Percentiles rank a stretch among this genome's conserved stretches.
Conservation (phyloP, 495 filamentous ascomycete genomes). For the Aspergillus cavernicola region DNA sequence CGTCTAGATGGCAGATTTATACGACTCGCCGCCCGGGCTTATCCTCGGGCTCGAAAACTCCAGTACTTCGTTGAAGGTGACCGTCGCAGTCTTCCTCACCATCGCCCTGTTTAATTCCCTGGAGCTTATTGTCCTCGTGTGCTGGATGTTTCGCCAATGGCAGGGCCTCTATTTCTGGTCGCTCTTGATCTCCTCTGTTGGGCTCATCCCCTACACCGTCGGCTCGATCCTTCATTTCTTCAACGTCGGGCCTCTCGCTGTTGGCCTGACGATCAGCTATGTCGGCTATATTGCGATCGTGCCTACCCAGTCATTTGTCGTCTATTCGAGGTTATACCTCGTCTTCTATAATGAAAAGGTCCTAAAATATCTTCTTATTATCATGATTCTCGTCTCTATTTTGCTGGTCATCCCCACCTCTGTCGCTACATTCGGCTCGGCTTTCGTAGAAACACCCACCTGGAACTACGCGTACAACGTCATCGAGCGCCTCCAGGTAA, state of each 20-base stretch:
- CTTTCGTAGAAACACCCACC: background rate
- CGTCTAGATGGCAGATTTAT: background rate
- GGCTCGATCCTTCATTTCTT: slow-evolving; percentile 54
- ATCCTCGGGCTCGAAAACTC: background rate
- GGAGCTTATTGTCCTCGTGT: slow-evolving; percentile 41
- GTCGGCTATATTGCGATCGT: slow-evolving; percentile 55
- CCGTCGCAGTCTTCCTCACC: slow-evolving; percentile 37
- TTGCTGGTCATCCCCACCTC: slow-evolving; percentile 27
- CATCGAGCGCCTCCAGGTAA: slow-evolving; percentile 44
- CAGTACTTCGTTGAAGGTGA: background rate
- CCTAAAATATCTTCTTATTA: slow-evolving; percentile 21
- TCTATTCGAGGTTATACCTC: slow-evolving; percentile 35
- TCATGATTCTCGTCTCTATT: slow-evolving; percentile 28
- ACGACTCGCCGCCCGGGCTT: background rate
- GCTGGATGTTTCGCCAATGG: slow-evolving; percentile 41
- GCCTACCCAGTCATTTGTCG: slow-evolving; percentile 47
- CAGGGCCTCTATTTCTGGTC: slow-evolving; percentile 49
- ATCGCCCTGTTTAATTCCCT: slow-evolving; percentile 42
- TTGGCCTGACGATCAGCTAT: slow-evolving; percentile 29
- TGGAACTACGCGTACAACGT: slow-evolving; percentile 37
- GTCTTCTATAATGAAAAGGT: slow-evolving; percentile 21
- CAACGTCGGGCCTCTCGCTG: slow-evolving; percentile 23
- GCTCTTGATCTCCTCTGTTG: slow-evolving; percentile 36
- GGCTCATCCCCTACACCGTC: slow-evolving; percentile 46
- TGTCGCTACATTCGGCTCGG: slow-evolving; percentile 22